Conservation (phyloP, 192 early-diverging fungal genomes). For the Backusella macrospora region DNA sequence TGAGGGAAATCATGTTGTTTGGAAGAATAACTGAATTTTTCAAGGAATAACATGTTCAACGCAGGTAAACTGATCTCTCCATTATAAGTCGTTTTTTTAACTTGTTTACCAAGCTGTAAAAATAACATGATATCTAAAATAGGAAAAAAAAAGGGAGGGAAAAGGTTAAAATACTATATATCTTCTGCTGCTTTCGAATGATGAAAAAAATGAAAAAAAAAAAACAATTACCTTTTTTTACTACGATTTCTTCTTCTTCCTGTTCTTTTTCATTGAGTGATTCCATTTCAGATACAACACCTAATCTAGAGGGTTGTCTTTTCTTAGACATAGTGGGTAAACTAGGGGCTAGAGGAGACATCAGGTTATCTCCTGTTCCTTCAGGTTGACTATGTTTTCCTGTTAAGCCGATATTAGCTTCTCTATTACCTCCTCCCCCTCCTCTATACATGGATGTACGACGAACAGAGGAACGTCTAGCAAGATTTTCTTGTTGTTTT, state of each 20-base stretch:
- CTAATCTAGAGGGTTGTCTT: background rate
- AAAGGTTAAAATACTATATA: background rate
- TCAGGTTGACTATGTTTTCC: background rate
- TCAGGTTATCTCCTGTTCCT: background rate
- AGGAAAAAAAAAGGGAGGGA: too few relatives aligned
- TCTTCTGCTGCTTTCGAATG: background rate
- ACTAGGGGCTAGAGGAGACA: conserved; percentile 21
- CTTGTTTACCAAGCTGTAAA: conserved; percentile 65
- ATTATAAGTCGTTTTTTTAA: conserved; percentile 56
- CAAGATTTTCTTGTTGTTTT: conserved; percentile 43
- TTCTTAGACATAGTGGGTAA: background rate
- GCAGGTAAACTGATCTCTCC: conserved; percentile 60
- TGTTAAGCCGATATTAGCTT: background rate
- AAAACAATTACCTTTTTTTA: background rate
- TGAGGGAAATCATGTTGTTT: conserved; percentile 65
- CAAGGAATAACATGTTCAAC: conserved; percentile 73
- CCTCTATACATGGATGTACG: conserved; percentile 35
- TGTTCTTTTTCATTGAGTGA: background rate
- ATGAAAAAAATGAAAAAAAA: too few relatives aligned
- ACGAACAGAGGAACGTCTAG: conserved; percentile 40
- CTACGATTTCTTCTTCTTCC: background rate
- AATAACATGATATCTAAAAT: conserved; percentile 40
- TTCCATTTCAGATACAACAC: background rate
- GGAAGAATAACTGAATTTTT: conserved; percentile 66
- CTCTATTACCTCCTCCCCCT: background rate